Evolutionary conservation across 2,329 filamentous ascomycete genomes (phyloP), one percentile per base, ranked within the genome.

Genomic region (Neobulgaria alba): DNA sequence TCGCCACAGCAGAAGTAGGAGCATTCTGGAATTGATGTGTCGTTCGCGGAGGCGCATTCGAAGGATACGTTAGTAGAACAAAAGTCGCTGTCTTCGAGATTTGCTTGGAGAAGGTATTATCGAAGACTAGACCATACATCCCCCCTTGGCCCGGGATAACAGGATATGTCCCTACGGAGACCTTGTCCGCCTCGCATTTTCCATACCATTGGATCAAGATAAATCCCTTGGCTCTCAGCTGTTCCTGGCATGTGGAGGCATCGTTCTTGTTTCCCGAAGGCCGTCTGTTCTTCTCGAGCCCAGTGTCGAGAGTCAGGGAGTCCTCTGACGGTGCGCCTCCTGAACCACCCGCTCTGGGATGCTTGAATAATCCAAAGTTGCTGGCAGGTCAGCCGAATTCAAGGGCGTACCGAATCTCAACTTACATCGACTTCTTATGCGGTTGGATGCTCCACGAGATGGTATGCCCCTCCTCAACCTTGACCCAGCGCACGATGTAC

Each of bases 391-490:
- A 59, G 49, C 20, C 17, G 12, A 12, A 29, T 7, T 26, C 23
- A 26, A 12, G 7, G 12, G 7, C 23, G 39, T 32, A 33, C 20
- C 36, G 19, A 33, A n/a, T 15, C 17, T 37, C 23, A 42, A 54
- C 67, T 56, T 66, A 82, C 79, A 98, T 83, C 44, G 90, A 95
- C 67, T 95, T 96, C 69, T 94, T 96, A 63, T 96, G 88, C 32
- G 92, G 92, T 60, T 96, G 89, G 29, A 98, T 78, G 58, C 87
- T 95, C 92, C 92, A 98, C 12, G 89, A 95, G 55, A 98, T 88
- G 37, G 89, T 95, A 63, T 95, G 82, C 39, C 84, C 84, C 49
- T 87, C 81, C 41, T 88, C 81, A 53, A 95, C 90, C 60, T 87
- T 83, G 54, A 95, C 85, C 90, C 92, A 98, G 59, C 92, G 87